Evolutionary conservation across 1,139 yeast species (phyloP).

Genomic region (Lodderomyces pseudojiufengensis): DNA sequence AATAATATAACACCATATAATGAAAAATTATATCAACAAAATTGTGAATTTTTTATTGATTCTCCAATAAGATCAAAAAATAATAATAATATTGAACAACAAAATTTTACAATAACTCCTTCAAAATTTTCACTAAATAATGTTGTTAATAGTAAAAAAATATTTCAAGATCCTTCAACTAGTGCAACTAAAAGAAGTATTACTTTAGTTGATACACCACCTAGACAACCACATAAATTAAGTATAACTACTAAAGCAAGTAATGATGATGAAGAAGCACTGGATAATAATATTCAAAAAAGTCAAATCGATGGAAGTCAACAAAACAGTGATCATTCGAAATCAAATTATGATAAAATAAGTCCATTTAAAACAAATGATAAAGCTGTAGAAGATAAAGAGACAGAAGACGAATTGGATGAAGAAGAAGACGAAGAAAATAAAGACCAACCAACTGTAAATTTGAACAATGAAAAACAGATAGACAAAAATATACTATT

Average conservation of each 20-base stretch:
- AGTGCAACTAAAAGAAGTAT: conserved; percentile 35
- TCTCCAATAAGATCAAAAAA: conserved; percentile 38
- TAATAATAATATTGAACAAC: conserved; percentile 14
- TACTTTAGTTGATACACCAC: conserved; percentile 40
- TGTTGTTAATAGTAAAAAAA: conserved; percentile 14
- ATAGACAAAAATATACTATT: conserved; percentile 9
- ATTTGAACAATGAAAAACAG: conserved; percentile 2
- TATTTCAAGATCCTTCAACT: conserved; percentile 14
- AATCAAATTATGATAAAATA: conserved; percentile 5
- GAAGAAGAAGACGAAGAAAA: conserved; percentile 4
- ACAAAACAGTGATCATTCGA: too few species aligned
- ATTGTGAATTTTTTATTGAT: conserved; percentile 46
- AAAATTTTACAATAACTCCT: conserved; percentile 42
- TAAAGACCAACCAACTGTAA: conserved; percentile 1
- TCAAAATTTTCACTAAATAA: conserved; percentile 33
- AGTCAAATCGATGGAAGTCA: background rate
- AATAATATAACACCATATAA: conserved; percentile 41
- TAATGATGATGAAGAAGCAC: conserved; percentile 14
- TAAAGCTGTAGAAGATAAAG: conserved; percentile 3
- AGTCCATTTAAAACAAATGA: conserved; percentile 9
- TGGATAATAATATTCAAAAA: conserved; percentile 5
- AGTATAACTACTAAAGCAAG: conserved; percentile 22
- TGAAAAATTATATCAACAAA: conserved; percentile 40
- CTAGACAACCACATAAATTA: conserved; percentile 35
- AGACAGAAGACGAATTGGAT: conserved; percentile 2